phyloP scores from a whole-genome alignment of 495 filamentous ascomycete genomes.

The Aspergillus sparsus region DNA sequence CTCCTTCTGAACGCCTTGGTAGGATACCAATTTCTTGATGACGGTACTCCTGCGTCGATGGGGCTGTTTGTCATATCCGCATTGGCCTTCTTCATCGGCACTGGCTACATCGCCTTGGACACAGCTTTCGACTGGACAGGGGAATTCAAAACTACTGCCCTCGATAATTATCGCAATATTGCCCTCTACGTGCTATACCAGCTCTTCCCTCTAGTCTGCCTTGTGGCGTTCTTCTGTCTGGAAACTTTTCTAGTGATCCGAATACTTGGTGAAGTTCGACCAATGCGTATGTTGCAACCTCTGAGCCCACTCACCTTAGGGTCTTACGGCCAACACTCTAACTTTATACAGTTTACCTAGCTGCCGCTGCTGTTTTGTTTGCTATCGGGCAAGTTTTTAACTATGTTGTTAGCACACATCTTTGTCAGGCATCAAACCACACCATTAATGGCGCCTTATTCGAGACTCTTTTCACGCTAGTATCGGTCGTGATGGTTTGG shows the following conservation, averaged over 20 bases:
- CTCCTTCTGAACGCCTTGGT: conserved; percentile 90
- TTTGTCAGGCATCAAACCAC: conserved; percentile 76
- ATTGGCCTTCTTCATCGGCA: conserved; percentile 75
- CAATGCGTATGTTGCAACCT: conserved; percentile 67
- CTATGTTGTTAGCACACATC: conserved; percentile 87
- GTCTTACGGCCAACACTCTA: conserved; percentile 23
- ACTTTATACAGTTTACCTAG: conserved; percentile 65
- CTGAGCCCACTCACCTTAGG: background rate
- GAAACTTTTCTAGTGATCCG: conserved; percentile 80
- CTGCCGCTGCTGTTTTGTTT: conserved; percentile 73
- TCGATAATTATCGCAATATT: conserved; percentile 66
- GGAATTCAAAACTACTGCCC: conserved; percentile 63
- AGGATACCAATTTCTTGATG: conserved; percentile 90
- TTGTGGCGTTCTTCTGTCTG: conserved; percentile 78
- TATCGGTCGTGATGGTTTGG: conserved; percentile 82
- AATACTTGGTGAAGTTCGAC: conserved; percentile 80
- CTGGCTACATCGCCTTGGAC: conserved; percentile 93
- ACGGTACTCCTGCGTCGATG: conserved; percentile 83
- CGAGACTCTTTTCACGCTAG: conserved; percentile 86
- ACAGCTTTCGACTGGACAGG: conserved; percentile 85
- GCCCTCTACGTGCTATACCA: conserved; percentile 94
- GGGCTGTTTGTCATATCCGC: conserved; percentile 73
- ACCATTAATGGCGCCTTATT: conserved; percentile 94
- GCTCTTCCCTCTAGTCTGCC: conserved; percentile 83
- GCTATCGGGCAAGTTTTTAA: conserved; percentile 92